phyloP scores from a whole-genome alignment of 2,329 filamentous ascomycete genomes.

The Fusarium heterosporum region DNA sequence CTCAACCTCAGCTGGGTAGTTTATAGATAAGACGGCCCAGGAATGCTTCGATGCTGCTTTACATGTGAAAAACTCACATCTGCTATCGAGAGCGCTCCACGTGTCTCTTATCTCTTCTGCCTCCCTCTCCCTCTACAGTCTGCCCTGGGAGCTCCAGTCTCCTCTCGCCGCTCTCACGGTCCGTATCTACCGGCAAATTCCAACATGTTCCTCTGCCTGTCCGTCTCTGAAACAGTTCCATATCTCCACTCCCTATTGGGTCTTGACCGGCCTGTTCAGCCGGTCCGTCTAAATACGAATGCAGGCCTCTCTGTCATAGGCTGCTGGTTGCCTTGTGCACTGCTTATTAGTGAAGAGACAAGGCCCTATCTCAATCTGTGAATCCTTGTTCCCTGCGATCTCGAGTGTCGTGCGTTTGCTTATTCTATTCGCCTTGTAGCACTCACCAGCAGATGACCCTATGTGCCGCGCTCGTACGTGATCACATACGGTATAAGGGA shows the following conservation, averaged over 20 bases:
- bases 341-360: slow-evolving; percentile 14
- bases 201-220: slow-evolving; percentile 21
- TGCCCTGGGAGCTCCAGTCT: slow-evolving; percentile 10
- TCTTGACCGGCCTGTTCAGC: slow-evolving; percentile 19
- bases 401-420: slow-evolving; percentile 3
- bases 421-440: slow-evolving; percentile 15
- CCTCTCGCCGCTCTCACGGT: slow-evolving; percentile 41
- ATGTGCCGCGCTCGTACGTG: slow-evolving; percentile 23
- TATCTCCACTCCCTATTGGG: slow-evolving; percentile 16
- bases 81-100: background rate
- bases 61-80: background rate
- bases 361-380: slow-evolving; percentile 21
- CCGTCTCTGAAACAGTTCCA: slow-evolving; percentile 11
- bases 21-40: slow-evolving; percentile 9
- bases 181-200: slow-evolving; percentile 40
- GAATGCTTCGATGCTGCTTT: background rate
- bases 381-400: slow-evolving; percentile 35
- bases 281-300: slow-evolving; percentile 22
- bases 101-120: background rate
- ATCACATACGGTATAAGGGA: slow-evolving; percentile 21
- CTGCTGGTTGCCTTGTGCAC: background rate
- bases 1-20: slow-evolving; percentile 1
- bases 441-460: slow-evolving; percentile 22
- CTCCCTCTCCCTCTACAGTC: background rate
- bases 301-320: slow-evolving; percentile 11